Evolutionary conservation across 2,329 filamentous ascomycete genomes (phyloP), one percentile per base, ranked within the genome.

Genomic region (Lecanicillium sp.): DNA sequence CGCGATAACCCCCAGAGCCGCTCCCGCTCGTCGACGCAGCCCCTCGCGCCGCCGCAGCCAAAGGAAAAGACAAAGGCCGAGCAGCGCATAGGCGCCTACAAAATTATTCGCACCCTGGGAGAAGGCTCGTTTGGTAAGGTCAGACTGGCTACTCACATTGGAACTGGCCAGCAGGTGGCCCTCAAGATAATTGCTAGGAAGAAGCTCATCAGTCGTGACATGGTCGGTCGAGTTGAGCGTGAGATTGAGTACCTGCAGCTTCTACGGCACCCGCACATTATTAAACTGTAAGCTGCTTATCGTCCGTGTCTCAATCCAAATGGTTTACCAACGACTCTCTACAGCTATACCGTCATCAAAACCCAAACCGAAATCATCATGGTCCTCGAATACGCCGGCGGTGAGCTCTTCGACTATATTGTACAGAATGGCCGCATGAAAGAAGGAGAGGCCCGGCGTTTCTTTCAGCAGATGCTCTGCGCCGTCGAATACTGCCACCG

Each of bases 41-140:
- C 45, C 22, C 45, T 50, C 42, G 54, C 53, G 47, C 38, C 41
- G 53, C 55, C 48, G 56, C n/a, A n/a, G n/a, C 51, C 51, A 9
- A 45, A 44, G 43, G 58, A 73, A 42, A 70, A 66, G 56, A 58
- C 61, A 66, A 80, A 75, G 65, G 76, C 80, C 47, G 86, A 85
- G 66, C 84, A 90, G 67, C 80, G 90, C 49, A 80, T 96, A 54
- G 88, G 88, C 48, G 85, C 89, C 62, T 98, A 98, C 68, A 85
- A 84, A 52, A 82, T 95, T 41, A 73, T 95, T 51, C 83, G 81
- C 59, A 95, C 90, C 13, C 74, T 98, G 12, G 92, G 92, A 41
- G 92, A 98, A 65, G 92, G 92, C 33, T 95, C 89, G 3, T 98
- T 98, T 60, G 92, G 92, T 52, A 98, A 98, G 68, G 92, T 98